These are phyloP conservation scores for Ambispora gerdemannii DNA, from an alignment of 192 early-diverging fungal genomes.

Conservation along the genomic window DNA sequence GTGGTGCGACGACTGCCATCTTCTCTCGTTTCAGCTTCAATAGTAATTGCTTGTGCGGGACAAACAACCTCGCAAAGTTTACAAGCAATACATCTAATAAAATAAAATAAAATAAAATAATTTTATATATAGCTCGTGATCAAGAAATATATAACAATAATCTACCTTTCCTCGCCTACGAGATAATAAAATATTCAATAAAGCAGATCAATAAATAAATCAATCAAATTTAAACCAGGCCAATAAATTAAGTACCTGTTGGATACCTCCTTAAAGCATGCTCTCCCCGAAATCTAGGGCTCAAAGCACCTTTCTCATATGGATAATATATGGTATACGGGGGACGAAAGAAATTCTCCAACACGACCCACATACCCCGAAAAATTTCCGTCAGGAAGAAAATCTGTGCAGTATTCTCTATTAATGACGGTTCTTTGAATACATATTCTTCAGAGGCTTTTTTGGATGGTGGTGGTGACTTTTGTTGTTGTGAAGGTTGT, in stretches of 20 bases:
- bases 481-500: too few relatives aligned
- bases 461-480: too few relatives aligned
- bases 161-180: conserved; percentile 74
- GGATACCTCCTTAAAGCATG: conserved; percentile 94
- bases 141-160: background rate
- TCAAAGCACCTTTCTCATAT: conserved; percentile 89
- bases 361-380: conserved; percentile 86
- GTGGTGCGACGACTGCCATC: conserved; percentile 93
- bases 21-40: conserved; percentile 93
- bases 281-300: conserved; percentile 94
- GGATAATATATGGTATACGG: conserved; percentile 97
- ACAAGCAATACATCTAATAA: conserved; percentile 91
- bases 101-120: background rate
- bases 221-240: background rate
- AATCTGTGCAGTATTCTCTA: conserved; percentile 64
- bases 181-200: conserved; percentile 2
- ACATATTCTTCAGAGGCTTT: too few relatives aligned
- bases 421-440: conserved; percentile 20
- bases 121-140: background rate
- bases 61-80: conserved; percentile 98
- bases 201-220: background rate
- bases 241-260: conserved; percentile 55
- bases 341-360: conserved; percentile 91
- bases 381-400: conserved; percentile 91
- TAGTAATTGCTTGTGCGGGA: conserved; percentile 97